Percentiles rank a stretch among this genome's conserved stretches.
phyloP scores from a whole-genome alignment of 345 rosid genomes.

The Syzygium grande region DNA sequence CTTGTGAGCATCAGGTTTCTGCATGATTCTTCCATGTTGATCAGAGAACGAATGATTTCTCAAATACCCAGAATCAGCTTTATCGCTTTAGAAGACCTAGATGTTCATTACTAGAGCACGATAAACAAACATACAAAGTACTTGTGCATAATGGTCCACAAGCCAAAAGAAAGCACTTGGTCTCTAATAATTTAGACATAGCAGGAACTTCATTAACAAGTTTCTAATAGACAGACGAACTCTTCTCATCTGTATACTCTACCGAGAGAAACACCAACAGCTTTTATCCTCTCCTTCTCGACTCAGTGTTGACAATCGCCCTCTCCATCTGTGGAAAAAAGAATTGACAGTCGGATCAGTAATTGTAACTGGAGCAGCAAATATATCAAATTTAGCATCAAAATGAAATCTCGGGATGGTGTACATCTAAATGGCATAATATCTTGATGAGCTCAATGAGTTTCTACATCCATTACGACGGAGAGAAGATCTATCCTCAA shows the following conservation, averaged over 20 bases:
- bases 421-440: neutral
- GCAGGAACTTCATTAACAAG: neutral
- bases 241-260: neutral
- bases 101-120: neutral
- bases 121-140: neutral
- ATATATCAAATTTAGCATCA: neutral
- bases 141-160: neutral
- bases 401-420: neutral
- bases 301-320: neutral
- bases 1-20: neutral
- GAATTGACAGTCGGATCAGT: neutral
- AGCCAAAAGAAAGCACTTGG: neutral
- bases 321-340: constrained; percentile 1
- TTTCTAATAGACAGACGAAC: neutral
- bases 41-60: neutral
- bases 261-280: neutral
- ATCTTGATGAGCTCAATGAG: neutral
- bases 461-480: neutral
- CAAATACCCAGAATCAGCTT: neutral
- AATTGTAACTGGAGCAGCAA: neutral
- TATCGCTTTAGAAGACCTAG: neutral
- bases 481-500: neutral
- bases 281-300: neutral
- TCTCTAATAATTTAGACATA: neutral
- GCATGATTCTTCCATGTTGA: neutral